Percentiles rank a stretch among this genome's conserved stretches.
phyloP scores from a whole-genome alignment of 352 stramenopile genomes.

The Aphanomyces astaci region DNA sequence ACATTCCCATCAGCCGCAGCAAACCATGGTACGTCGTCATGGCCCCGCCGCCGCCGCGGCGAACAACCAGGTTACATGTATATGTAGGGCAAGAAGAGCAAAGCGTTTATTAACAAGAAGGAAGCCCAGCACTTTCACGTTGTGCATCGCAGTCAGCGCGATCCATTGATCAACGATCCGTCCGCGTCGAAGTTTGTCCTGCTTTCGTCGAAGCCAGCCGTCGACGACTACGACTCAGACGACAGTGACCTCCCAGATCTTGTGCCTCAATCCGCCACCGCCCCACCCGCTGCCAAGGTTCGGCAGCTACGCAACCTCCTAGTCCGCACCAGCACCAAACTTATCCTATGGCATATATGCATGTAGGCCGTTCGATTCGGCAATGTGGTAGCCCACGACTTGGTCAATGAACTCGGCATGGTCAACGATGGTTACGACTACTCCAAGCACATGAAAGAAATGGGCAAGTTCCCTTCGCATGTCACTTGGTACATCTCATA shows the following conservation, averaged over 20 bases:
- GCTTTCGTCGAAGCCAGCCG: conserved; percentile 44
- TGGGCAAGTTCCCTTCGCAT: conserved; percentile 33
- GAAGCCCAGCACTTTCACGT: conserved; percentile 80
- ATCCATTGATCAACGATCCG: conserved; percentile 70
- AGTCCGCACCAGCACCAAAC: no score
- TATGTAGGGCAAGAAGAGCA: conserved; percentile 51
- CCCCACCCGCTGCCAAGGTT: conserved; percentile 16
- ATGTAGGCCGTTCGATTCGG: conserved; percentile 71
- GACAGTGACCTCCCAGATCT: conserved; percentile 54
- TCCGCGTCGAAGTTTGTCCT: conserved; percentile 79
- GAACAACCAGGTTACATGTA: background rate
- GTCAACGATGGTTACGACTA: conserved; percentile 91
- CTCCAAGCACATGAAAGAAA: conserved; percentile 87
- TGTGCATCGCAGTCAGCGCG: conserved; percentile 76
- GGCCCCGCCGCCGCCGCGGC: background rate
- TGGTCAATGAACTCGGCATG: conserved; percentile 84
- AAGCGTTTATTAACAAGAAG: conserved; percentile 84
- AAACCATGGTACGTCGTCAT: background rate
- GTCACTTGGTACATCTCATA: background rate
- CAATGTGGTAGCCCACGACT: conserved; percentile 49
- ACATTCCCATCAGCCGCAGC: background rate
- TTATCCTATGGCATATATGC: no score
- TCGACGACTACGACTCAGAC: conserved; percentile 31
- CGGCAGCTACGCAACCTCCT: conserved; percentile 15
- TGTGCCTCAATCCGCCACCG: conserved; percentile 25